A percentile compares a stretch with the other conserved stretches of the same genome.
Evolutionary conservation across 2,329 filamentous ascomycete genomes (phyloP).

Genomic region (Cordyceps sp.): DNA sequence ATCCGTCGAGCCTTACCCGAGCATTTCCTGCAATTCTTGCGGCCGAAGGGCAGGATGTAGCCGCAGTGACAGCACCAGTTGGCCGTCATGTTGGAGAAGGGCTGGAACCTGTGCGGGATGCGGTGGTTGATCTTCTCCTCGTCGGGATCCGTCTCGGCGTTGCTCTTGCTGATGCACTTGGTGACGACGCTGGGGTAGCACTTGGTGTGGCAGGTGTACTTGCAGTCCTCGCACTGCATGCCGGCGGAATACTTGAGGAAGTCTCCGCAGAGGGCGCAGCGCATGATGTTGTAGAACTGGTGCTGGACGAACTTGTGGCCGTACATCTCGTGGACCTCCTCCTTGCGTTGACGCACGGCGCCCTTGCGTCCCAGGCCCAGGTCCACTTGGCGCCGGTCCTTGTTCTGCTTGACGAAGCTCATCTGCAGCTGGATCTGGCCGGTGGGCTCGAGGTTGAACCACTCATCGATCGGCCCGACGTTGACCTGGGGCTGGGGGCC

Average conservation of each 20-base stretch:
- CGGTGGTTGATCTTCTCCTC: conserved; percentile 99
- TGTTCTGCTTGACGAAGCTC: conserved; percentile 82
- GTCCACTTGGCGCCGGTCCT: conserved; percentile 68
- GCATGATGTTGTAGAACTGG: conserved; percentile 99
- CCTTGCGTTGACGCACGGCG: conserved; percentile 91
- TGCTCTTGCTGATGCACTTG: conserved; percentile 99
- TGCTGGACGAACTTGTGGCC: conserved; percentile 98
- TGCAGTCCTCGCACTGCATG: conserved; percentile 99
- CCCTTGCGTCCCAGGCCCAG: conserved; percentile 87
- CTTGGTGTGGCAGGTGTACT: conserved; percentile 97
- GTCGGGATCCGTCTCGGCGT: conserved; percentile 93
- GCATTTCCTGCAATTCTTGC: conserved; percentile 89
- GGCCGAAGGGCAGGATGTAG: conserved; percentile 85
- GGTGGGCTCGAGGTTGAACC: conserved; percentile 93
- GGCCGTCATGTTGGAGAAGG: conserved; percentile 93
- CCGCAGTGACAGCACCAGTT: conserved; percentile 99
- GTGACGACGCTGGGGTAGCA: conserved; percentile 95
- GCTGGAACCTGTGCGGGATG: conserved; percentile 91
- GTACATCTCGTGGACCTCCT: conserved; percentile 96
- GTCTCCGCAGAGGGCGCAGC: conserved; percentile 90
- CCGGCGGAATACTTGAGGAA: conserved; percentile 97
- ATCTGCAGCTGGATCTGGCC: conserved; percentile 84
- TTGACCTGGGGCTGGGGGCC: conserved; percentile 31
- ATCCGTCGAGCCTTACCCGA: conserved; percentile 44
- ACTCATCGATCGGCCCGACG: conserved; percentile 63